Evolutionary conservation across 2,329 filamentous ascomycete genomes (phyloP), one percentile per base, ranked within the genome.

Genomic region (Cercospora sojina): DNA sequence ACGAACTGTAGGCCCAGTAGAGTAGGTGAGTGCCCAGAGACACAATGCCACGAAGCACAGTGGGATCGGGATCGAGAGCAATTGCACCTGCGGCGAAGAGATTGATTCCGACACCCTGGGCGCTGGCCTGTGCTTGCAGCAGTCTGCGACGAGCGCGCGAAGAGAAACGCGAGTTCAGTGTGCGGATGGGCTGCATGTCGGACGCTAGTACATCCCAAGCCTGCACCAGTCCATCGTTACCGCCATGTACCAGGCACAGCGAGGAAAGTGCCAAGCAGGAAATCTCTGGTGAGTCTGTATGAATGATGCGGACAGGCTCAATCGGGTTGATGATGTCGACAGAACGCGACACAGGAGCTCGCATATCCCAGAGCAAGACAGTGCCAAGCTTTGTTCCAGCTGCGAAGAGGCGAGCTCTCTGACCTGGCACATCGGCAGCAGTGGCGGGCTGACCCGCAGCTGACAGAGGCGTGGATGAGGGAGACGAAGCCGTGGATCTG

Each of bases 121-220:
- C 81, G 2, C 88, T 87, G n/a, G 86, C 85, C 75, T 90, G 86
- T 2, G 87, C 88, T 77, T 90, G 88, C 5, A 86, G 83, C 73
- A 83, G 84, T 77, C 93, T 88, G 64, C 93, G 91, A 69, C 93
- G 91, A 59, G 93, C 90, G 29, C 92, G 88, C 7, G 91, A 90
- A 1, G 91, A 91, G 71, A 94, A 93, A 13, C 91, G 88, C 2
- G 92, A 92, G 75, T 96, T 93, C 62, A 99, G 83, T 0, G 93
- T 98, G 43, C 93, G 88, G 60, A 98, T 86, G 0, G 95, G 92
- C 20, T 90, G 88, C 18, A 85, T 79, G 0, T 86, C 90, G 1
- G 94, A 98, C 0, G 90, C 92, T 56, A 99, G 82, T n/a, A 91
- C 91, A 80, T 99, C 95, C 95, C 95, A 99, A 5, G 93, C 91